Conservation (phyloP, 257 asterid genomes). For the Scutellaria baicalensis region DNA sequence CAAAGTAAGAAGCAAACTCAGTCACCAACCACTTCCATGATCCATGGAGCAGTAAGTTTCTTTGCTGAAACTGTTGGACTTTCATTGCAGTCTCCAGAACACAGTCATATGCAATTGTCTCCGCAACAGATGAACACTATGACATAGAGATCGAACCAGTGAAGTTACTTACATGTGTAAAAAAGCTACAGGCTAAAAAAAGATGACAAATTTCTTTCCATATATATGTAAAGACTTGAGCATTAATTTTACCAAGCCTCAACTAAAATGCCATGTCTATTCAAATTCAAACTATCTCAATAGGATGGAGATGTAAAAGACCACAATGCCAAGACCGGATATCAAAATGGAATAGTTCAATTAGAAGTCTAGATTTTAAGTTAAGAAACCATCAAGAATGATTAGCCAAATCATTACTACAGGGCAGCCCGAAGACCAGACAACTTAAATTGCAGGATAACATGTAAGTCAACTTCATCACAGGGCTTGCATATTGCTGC, state of each 20-base stretch:
- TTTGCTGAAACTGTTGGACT: slow-evolving; percentile 69
- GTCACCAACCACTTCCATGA: slow-evolving; percentile 83
- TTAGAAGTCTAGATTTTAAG: neutral
- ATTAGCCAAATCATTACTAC: neutral
- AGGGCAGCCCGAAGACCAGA: neutral
- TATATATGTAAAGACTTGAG: neutral
- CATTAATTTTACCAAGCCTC: neutral
- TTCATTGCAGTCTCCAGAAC: slow-evolving; percentile 93
- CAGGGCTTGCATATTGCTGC: neutral
- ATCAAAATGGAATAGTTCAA: neutral
- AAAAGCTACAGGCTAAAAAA: neutral
- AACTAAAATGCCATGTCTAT: neutral
- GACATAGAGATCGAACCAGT: neutral
- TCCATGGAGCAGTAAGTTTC: slow-evolving; percentile 67
- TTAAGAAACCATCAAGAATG: neutral
- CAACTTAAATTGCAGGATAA: neutral
- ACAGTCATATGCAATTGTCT: slow-evolving; percentile 86
- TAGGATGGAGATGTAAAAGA: neutral
- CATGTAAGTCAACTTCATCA: neutral
- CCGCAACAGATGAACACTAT: slow-evolving; percentile 80
- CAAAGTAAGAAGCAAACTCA: slow-evolving; percentile 81
- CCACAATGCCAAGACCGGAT: neutral
- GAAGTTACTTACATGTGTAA: neutral
- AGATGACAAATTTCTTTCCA: neutral
- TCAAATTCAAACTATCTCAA: neutral